These are phyloP conservation scores for Sambucus nigra DNA, from an alignment of 129 eudicot species.

Conservation along the genomic window DNA sequence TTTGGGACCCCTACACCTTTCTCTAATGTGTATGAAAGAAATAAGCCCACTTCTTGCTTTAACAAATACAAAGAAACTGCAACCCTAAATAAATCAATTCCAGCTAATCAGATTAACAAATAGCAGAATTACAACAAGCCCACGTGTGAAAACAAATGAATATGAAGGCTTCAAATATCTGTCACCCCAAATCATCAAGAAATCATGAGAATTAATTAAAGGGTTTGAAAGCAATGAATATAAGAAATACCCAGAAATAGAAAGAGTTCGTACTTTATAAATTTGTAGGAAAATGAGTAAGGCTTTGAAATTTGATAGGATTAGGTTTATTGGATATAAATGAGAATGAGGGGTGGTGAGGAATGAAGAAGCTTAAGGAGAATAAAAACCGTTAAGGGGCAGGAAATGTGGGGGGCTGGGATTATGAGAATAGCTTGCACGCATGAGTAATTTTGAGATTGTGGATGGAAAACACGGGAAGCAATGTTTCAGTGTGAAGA, in stretches of 20 bases:
- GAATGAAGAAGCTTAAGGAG: constrained; percentile 30
- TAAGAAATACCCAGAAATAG: not conserved
- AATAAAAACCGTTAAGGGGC: not conserved
- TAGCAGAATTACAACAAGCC: no score
- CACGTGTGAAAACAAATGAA: no score
- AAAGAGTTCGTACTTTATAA: not conserved
- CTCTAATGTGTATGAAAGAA: not conserved
- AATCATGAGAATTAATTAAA: not conserved
- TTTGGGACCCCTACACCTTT: not conserved
- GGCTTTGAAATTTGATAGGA: no score
- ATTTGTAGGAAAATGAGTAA: not conserved
- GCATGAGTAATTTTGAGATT: constrained; percentile 31
- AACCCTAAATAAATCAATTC: constrained; percentile 3
- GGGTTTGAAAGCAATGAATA: not conserved
- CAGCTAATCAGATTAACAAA: not conserved
- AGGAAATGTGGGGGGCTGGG: not conserved
- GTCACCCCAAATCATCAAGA: constrained; percentile 5
- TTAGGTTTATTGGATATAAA: no score
- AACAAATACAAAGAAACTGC: not conserved
- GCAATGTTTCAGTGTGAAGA: no score
- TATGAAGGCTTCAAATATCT: no score
- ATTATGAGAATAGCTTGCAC: constrained; percentile 43
- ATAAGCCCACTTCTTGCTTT: not conserved
- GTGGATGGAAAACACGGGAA: constrained; percentile 52
- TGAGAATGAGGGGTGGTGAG: constrained; percentile 11